These are phyloP conservation scores for Thelonectria discophora DNA, from an alignment of 2,329 filamentous ascomycete species.

Conservation along the genomic window DNA sequence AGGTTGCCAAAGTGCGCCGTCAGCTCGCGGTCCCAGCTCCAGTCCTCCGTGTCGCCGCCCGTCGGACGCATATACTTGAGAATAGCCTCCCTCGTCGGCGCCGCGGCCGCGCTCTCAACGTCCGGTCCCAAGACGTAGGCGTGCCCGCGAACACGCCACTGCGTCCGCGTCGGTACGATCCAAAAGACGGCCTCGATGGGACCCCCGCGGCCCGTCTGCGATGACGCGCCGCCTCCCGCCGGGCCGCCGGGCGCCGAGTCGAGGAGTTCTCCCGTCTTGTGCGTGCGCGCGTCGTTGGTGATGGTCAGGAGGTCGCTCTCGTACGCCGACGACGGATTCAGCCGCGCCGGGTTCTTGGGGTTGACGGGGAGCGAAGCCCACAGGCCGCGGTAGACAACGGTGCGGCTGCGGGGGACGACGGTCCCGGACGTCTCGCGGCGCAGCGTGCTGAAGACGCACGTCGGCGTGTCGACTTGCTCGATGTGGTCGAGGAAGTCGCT, in stretches of 20 bases:
- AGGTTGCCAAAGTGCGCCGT: constrained; percentile 92
- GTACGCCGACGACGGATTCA: constrained; percentile 74
- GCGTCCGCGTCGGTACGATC: constrained; percentile 73
- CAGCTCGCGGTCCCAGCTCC: constrained; percentile 83
- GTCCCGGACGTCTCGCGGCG: constrained; percentile 52
- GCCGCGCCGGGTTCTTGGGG: constrained; percentile 74
- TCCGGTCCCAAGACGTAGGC: constrained; percentile 80
- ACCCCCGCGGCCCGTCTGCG: constrained; percentile 67
- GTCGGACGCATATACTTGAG: constrained; percentile 66
- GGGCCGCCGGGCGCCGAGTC: constrained; percentile 41
- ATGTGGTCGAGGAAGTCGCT: constrained; percentile 61
- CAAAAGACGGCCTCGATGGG: constrained; percentile 87
- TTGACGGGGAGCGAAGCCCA: constrained; percentile 79
- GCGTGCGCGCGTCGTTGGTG: constrained; percentile 89
- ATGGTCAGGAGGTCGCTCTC: constrained; percentile 83
- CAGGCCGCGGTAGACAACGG: constrained; percentile 86
- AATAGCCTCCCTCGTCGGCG: constrained; percentile 68
- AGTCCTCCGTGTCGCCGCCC: constrained; percentile 55
- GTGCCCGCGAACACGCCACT: constrained; percentile 85
- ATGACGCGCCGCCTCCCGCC: constrained; percentile 35
- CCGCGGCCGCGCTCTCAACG: constrained; percentile 56
- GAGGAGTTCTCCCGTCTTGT: constrained; percentile 78
- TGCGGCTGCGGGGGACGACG: constrained; percentile 70
- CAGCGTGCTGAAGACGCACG: constrained; percentile 62
- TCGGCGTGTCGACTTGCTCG: constrained; percentile 55